A percentile compares a stretch with the other conserved stretches of the same genome.
Evolutionary conservation across 768 basidiomycete species (phyloP).

Genomic region (Russula lepida): DNA sequence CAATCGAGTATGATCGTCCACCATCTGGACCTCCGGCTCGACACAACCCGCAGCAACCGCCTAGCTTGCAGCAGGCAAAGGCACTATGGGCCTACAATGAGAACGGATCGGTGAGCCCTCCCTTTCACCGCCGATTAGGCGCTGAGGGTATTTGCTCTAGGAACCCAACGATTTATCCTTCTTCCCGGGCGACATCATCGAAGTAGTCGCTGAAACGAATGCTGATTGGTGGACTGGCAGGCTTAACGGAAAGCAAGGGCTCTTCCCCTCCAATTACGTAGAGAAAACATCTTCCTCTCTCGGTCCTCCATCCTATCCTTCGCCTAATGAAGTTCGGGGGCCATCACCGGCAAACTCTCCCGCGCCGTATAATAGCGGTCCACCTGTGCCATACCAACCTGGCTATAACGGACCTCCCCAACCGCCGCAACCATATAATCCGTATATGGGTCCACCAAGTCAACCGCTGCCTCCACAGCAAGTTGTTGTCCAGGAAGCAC

Average conservation of each 20-base stretch:
- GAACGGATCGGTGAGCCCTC: slow-evolving; percentile 37
- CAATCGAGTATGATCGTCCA: slow-evolving; percentile 2
- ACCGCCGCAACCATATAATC: slow-evolving; percentile 18
- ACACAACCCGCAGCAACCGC: slow-evolving; percentile 21
- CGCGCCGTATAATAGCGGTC: slow-evolving; percentile 20
- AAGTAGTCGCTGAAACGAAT: slow-evolving; percentile 72
- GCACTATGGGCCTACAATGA: slow-evolving; percentile 66
- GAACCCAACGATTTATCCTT: slow-evolving; percentile 78
- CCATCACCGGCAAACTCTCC: slow-evolving; percentile 8
- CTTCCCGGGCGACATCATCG: slow-evolving; percentile 64
- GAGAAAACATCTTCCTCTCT: slow-evolving; percentile 38
- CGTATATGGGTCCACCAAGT: slow-evolving; percentile 19
- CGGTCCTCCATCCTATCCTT: slow-evolving; percentile 20
- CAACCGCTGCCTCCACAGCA: slow-evolving; percentile 21
- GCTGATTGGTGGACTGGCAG: slow-evolving; percentile 83
- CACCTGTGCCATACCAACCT: slow-evolving; percentile 33
- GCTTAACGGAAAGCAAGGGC: slow-evolving; percentile 52
- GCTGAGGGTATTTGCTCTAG: slow-evolving; percentile 31
- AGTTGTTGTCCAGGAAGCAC: slow-evolving; percentile 22
- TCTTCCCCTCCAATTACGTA: slow-evolving; percentile 74
- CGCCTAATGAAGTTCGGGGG: slow-evolving; percentile 4
- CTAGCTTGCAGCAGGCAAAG: slow-evolving; percentile 32
- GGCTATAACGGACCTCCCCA: slow-evolving; percentile 26
- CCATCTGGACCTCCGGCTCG: slow-evolving; percentile 17
- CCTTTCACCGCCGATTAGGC: neutral